Base-by-base conservation (phyloP, 345 rosid genomes). In the Noccaea caerulescens region DNA sequence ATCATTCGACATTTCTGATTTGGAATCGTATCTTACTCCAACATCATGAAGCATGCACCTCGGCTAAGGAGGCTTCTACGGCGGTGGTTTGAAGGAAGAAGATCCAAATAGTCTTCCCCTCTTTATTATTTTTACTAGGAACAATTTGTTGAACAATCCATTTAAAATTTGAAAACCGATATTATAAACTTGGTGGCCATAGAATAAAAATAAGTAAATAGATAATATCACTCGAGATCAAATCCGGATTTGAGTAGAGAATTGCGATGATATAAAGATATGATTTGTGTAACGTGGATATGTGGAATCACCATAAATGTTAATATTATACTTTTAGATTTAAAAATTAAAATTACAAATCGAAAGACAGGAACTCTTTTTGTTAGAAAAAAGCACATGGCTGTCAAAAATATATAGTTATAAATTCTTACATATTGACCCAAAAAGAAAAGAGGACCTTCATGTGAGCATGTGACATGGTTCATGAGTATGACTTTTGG, bases 401-500 rank as follows among this genome's bases (percentile, higher is more conserved):
- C 8, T 41, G 51, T 66, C 51, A 27, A 67, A 53, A 30, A 47
- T 2, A 66, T 39, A 25, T 49, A 49, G 25, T 9, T n/a, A 8
- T n/a, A 53, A 58, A 5, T 38, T 36, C 46, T 58, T 46, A 46
- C 47, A 47, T 45, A 10, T 68, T 54, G 39, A 54, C 58, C 39
- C 12, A 16, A 45, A 32, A 8, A 10, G 10, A 37, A 23, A 25
- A 39, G 5, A 8, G 42, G 12, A 12, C 23, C 7, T 51, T 54
- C 57, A 72, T 38, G 64, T 45, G 71, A 25, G 49, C 77, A 73
- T 49, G 66, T 66, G 66, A 27, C 30, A 73, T 57, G 72, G 66
- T 58, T 56, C 36, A 49, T 56, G 44, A 49, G 77, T 73, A 20
- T 20, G 23, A 20, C 23, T 20, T 20, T 20, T 20, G 23, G 23